Evolutionary conservation across 352 stramenopile genomes (phyloP).

Genomic region (Phytophthora megakarya): DNA sequence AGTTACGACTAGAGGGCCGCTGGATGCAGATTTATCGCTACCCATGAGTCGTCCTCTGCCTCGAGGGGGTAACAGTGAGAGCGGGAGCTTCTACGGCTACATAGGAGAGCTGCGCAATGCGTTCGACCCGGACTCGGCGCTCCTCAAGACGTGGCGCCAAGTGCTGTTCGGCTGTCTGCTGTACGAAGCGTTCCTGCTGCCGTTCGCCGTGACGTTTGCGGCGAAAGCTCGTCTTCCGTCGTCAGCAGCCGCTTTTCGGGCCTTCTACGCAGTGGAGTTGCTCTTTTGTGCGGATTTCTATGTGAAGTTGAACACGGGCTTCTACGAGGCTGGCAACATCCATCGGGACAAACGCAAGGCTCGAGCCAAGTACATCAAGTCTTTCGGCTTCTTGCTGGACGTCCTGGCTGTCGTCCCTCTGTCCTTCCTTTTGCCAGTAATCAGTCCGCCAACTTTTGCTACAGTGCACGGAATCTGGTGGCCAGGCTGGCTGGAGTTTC

Average conservation of each 20-base stretch:
- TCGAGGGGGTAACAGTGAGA: no score
- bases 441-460: neutral
- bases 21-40: no score
- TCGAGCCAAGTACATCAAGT: conserved; percentile 49
- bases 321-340: conserved; percentile 50
- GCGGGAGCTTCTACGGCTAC: conserved; percentile 19
- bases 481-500: conserved; percentile 48
- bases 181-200: conserved; percentile 61
- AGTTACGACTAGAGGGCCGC: no score
- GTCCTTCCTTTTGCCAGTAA: conserved; percentile 18
- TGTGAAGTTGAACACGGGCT: conserved; percentile 61
- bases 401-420: conserved; percentile 49
- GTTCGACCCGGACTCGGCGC: conserved; percentile 53
- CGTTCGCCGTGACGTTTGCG: conserved; percentile 40
- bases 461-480: neutral
- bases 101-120: conserved; percentile 42
- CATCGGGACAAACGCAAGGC: neutral
- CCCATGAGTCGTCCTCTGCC: no score
- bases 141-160: conserved; percentile 57
- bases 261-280: conserved; percentile 48
- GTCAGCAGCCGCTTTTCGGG: conserved; percentile 6
- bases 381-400: conserved; percentile 50
- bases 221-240: neutral
- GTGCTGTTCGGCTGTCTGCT: conserved; percentile 49
- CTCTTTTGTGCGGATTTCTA: conserved; percentile 64